Base-by-base conservation (phyloP, 2,329 filamentous ascomycete genomes). In the Stromatinia cepivora region DNA sequence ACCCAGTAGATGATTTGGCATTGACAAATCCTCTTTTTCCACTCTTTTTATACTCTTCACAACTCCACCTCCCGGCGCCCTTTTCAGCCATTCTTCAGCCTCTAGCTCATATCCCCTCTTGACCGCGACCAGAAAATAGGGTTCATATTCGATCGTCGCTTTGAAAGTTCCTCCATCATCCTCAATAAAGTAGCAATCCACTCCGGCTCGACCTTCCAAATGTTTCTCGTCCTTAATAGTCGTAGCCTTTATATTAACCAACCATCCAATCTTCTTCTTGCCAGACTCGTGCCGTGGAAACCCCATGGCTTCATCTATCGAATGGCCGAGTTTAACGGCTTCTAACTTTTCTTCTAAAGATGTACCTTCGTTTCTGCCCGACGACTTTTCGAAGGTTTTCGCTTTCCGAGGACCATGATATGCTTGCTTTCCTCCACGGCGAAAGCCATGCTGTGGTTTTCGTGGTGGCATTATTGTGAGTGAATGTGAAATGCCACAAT, bases 181-280 rank as follows among this genome's bases (percentile, higher is more conserved):
- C 76, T 94, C 92, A 70, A 99, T 90, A 81, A 99, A 99, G 83
- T 97, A 99, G 81, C 93, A 97, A 81, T 99, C 95, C 69, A 99
- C 88, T 11, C 92, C 95, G 1, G 95, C 91, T 73, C 93, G 89
- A 50, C 95, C 95, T 8, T 92, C 92, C 1, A 91, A 90, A 58
- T 92, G 86, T 75, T 92, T 92, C 22, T 94, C 87, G 78, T 98
- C 94, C 79, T 97, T 83, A 58, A 99, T 85, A 17, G 89, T 88
- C 0, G 95, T 98, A 52, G 93, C 89, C 79, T 97, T 92, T 82
- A 98, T 92, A 78, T 98, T 99, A 75, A 94, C 92, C 5, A 99
- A 87, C 95, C 95, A 99, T 73, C 96, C 94, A 63, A 91, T 87
- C 78, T 89, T 91, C 75, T 83, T 85, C 81, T 90, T 93, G 61